These are phyloP conservation scores for Lactarius trivialis DNA, from an alignment of 768 basidiomycete species.

Conservation along the genomic window DNA sequence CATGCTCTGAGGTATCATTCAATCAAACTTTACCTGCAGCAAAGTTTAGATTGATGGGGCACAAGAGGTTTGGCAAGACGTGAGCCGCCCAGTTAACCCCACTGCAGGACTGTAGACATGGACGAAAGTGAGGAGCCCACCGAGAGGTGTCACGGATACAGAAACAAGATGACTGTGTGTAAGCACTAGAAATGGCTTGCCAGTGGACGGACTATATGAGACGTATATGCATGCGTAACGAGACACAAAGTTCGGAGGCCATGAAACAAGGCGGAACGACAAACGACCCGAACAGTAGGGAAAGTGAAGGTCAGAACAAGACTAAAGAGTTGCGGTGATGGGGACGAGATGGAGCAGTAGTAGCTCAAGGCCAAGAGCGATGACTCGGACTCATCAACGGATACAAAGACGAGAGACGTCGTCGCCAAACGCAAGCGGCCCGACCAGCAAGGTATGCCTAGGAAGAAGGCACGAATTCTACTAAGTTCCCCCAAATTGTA, in stretches of 20 bases:
- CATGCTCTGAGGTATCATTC: no score
- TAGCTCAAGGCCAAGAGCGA: constrained; percentile 43
- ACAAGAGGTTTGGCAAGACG: no score
- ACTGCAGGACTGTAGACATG: constrained; percentile 17
- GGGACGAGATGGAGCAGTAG: constrained; percentile 61
- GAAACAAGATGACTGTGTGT: constrained; percentile 45
- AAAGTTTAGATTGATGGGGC: no score
- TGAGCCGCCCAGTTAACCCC: constrained; percentile 23
- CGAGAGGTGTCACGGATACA: constrained; percentile 26
- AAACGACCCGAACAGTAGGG: no score
- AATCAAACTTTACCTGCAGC: no score
- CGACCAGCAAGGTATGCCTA: constrained; percentile 26
- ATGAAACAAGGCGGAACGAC: constrained; percentile 66
- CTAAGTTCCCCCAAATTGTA: constrained; percentile 35
- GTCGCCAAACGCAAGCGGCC: constrained; percentile 37
- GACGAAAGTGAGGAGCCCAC: constrained; percentile 40
- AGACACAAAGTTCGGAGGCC: constrained; percentile 82
- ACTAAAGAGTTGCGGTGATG: constrained; percentile 51
- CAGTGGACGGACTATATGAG: constrained; percentile 87
- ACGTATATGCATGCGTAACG: constrained; percentile 76
- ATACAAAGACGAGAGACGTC: constrained; percentile 32
- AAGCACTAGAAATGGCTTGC: constrained; percentile 66
- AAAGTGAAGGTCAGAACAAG: constrained; percentile 30
- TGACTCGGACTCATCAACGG: constrained; percentile 45
- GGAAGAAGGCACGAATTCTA: constrained; percentile 51